Evolutionary conservation across 176 grass and related monocot genomes (phyloP).

Genomic region (Aegilops longissima): DNA sequence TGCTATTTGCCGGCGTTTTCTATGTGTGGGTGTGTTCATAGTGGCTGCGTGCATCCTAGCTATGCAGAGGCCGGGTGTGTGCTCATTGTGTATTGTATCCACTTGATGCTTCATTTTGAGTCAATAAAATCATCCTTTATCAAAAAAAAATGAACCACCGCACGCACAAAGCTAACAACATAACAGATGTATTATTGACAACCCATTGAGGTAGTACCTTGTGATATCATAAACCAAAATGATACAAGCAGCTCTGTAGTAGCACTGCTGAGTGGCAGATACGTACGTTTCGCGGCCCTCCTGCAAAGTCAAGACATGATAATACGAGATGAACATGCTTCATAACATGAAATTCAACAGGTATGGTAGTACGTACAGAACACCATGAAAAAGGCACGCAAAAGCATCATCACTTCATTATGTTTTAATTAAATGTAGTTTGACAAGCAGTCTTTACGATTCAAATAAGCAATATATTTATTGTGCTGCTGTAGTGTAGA

Average conservation of each 20-base stretch:
- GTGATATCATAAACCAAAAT: conserved; percentile 72
- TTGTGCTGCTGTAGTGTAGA: too few species aligned
- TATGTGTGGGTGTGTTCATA: too few species aligned
- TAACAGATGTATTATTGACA: neutral
- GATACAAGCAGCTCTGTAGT: conserved; percentile 58
- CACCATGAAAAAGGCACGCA: neutral
- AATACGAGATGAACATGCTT: conserved; percentile 19
- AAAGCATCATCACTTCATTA: neutral
- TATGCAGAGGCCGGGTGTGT: too few species aligned
- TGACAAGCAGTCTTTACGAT: neutral
- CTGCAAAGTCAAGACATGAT: conserved; percentile 24
- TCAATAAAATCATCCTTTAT: too few species aligned
- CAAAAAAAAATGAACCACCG: too few species aligned
- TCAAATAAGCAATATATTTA: too few species aligned
- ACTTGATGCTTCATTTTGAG: too few species aligned
- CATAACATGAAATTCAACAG: neutral
- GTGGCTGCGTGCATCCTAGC: too few species aligned
- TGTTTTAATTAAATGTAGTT: neutral
- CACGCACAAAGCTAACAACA: neutral
- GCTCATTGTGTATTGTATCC: too few species aligned
- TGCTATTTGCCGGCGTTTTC: too few species aligned
- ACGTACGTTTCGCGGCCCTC: conserved; percentile 53
- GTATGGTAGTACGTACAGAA: neutral
- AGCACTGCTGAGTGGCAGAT: conserved; percentile 47
- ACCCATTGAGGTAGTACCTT: conserved; percentile 5